These are phyloP conservation scores for Oryza glaberrima DNA, from an alignment of 176 grass and related monocot genomes.

Conservation along the genomic window DNA sequence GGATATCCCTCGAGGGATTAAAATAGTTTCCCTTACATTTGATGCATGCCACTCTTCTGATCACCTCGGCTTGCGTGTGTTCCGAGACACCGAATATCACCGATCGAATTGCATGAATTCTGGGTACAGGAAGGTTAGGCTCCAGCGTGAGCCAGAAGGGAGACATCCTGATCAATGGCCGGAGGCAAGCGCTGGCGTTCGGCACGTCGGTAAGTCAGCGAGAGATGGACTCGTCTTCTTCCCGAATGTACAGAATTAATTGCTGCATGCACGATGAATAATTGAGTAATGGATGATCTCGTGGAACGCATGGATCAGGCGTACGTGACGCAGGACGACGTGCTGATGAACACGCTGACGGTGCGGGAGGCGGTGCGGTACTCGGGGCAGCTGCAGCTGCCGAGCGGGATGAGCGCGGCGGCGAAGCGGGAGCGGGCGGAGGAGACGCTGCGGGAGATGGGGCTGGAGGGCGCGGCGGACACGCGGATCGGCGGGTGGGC, in stretches of 20 bases:
- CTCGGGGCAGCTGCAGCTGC: constrained; percentile 86
- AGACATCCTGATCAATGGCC: constrained; percentile 78
- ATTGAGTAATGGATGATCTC: too few species aligned
- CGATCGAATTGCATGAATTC: not conserved
- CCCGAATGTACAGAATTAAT: too few species aligned
- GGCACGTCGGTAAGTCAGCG: constrained; percentile 59
- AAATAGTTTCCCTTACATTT: not conserved
- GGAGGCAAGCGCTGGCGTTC: constrained; percentile 64
- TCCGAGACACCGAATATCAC: not conserved
- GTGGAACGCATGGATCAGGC: constrained; percentile 47
- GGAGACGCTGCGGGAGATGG: constrained; percentile 81
- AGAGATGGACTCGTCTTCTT: too few species aligned
- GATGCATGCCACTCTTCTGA: not conserved
- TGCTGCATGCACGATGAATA: too few species aligned
- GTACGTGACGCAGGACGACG: constrained; percentile 94
- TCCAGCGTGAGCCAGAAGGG: constrained; percentile 71
- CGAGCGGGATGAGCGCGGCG: constrained; percentile 44
- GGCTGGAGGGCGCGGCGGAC: constrained; percentile 61
- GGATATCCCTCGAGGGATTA: too few species aligned
- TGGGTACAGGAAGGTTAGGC: constrained; percentile 60
- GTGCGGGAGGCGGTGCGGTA: constrained; percentile 77
- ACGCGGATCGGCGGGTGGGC: constrained; percentile 80
- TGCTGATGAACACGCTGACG: constrained; percentile 88
- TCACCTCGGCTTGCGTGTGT: not conserved
- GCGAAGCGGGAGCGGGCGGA: constrained; percentile 76